Evolutionary conservation across 208 protist species (phyloP), one percentile per base, ranked within the genome.

Genomic region (Herpetomonas samuelpessoai): DNA sequence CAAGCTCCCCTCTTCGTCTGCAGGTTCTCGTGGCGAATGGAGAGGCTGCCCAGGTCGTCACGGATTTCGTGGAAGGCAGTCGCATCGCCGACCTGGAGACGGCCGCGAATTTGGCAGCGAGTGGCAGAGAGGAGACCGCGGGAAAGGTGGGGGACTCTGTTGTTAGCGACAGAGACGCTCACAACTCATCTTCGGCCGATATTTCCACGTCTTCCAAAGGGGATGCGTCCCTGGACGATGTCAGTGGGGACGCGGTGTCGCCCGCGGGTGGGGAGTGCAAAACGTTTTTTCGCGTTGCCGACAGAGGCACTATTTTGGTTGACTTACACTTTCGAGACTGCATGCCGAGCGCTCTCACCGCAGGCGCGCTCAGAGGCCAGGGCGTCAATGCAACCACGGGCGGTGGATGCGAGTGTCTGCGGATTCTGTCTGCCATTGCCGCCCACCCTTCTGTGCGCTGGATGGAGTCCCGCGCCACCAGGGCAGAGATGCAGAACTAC

Each of bases 391-490:
- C 30, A 16, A 27, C 19, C 3, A 22, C 30, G 16, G 30, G 18
- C 16, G 29, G 21, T 24, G 12, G 4, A 4, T 35, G 25, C 12
- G 29, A 3, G 38, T 76, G 65, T 47, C 4, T 47, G 2, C 22
- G 39, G 12, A 25, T 70, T 10, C 60, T 84, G 22, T 47, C 49
- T 18, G 46, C 28, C 21, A 59, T 88, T 7, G 76, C 74, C 0
- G 19, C 57, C 2, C 81, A 86, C 45, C 86, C 79, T 4, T 71
- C 72, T 3, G 83, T 93, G 68, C 81, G 86, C 14, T 93, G 86
- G 83, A 55, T 93, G 21, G 86, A 93, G 73, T 51, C 64, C 29
- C 60, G 62, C 25, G 64, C 45, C 14, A 65, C 30, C 21, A 59
- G 50, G 19, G 75, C 68, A 1, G 49, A 68, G 25, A 14, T 68